Percentiles rank a stretch among this genome's conserved stretches.
Conservation (phyloP, 2,329 filamentous ascomycete genomes). For the Coniella vitis region DNA sequence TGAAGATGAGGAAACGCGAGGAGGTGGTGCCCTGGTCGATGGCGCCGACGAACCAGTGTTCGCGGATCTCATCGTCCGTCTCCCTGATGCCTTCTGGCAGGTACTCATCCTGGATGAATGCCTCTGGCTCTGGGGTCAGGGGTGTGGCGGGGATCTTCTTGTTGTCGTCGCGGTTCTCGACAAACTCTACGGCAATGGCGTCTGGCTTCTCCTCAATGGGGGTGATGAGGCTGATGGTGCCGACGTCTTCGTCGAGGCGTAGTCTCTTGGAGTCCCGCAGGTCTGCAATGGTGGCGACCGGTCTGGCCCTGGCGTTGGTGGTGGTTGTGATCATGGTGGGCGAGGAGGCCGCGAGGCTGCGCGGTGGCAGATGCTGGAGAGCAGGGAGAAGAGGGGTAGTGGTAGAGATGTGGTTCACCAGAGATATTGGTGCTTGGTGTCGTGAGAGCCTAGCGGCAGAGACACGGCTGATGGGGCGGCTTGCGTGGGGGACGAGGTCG, state of each 20-base stretch:
- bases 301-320: slow-evolving; percentile 9
- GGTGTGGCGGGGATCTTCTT: slow-evolving; percentile 9
- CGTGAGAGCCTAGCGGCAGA: not conserved
- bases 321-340: slow-evolving; percentile 15
- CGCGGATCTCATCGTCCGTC: slow-evolving; percentile 20
- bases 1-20: slow-evolving; percentile 85
- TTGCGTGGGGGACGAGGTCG: slow-evolving; percentile 7
- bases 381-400: not conserved
- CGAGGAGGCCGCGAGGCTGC: not conserved
- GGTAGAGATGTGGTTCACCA: not conserved
- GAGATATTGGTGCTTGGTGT: slow-evolving; percentile 6
- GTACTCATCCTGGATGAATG: slow-evolving; percentile 12
- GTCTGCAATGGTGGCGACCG: not conserved
- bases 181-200: slow-evolving; percentile 8
- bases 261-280: slow-evolving; percentile 10
- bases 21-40: slow-evolving; percentile 91
- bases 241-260: slow-evolving; percentile 10
- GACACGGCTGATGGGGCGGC: slow-evolving; percentile 9
- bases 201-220: slow-evolving; percentile 13
- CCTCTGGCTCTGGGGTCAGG: not conserved
- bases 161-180: slow-evolving; percentile 15
- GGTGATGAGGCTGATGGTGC: slow-evolving; percentile 13
- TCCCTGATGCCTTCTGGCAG: slow-evolving; percentile 22
- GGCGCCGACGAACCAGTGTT: slow-evolving; percentile 66
- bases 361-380: not conserved